These are phyloP conservation scores for Gremmenia infestans DNA, from an alignment of 2,329 filamentous ascomycete species.

Conservation along the genomic window DNA sequence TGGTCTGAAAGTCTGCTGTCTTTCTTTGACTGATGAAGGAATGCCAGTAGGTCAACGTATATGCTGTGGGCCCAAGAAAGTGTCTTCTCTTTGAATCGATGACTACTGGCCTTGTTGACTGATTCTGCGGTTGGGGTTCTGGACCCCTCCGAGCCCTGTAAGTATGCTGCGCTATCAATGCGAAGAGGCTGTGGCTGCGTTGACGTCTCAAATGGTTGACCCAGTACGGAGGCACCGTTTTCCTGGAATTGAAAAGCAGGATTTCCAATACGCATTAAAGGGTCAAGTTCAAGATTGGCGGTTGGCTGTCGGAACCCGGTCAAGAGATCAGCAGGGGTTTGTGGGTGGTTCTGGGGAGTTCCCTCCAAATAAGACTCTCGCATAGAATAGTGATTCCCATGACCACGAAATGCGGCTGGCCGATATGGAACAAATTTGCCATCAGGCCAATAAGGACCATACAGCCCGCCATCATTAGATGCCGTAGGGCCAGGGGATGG, in stretches of 20 bases:
- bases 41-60: constrained; percentile 65
- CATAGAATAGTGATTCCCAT: constrained; percentile 33
- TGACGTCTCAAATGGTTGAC: constrained; percentile 3
- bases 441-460: constrained; percentile 60
- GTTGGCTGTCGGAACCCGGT: constrained; percentile 11
- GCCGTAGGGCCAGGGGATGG: constrained; percentile 53
- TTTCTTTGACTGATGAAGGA: constrained; percentile 56
- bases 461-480: constrained; percentile 50
- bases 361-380: constrained; percentile 8
- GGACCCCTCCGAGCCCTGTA: constrained; percentile 14
- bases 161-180: constrained; percentile 5
- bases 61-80: constrained; percentile 66
- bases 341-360: constrained; percentile 8
- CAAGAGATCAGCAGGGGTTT: constrained; percentile 9
- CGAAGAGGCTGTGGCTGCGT: constrained; percentile 3
- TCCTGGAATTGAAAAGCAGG: constrained; percentile 5
- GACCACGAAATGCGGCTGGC: constrained; percentile 51
- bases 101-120: constrained; percentile 27
- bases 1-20: constrained; percentile 35
- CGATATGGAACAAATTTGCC: constrained; percentile 50
- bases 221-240: not conserved
- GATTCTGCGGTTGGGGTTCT: constrained; percentile 21
- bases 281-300: constrained; percentile 8
- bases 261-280: constrained; percentile 1
- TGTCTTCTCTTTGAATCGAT: constrained; percentile 62